These are phyloP conservation scores for Taphrina betulina DNA, from an alignment of 1,139 yeast genomes.

Conservation along the genomic window DNA sequence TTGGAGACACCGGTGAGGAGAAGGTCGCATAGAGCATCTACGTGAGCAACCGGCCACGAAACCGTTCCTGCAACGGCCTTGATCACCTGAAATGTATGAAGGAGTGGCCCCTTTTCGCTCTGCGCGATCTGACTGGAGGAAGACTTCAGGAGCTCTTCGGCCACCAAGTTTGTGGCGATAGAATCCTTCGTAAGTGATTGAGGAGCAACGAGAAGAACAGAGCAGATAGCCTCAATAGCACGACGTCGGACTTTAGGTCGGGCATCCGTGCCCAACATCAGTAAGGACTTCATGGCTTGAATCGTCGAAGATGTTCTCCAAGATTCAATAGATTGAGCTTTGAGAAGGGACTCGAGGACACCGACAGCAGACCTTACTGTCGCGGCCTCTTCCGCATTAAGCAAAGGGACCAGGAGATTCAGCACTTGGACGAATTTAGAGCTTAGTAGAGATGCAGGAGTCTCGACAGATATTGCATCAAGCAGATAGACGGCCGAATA, in stretches of 20 bases:
- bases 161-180: conserved; percentile 14
- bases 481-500: conserved; percentile 76
- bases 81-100: conserved; percentile 75
- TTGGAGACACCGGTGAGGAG: conserved; percentile 69
- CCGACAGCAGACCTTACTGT: conserved; percentile 81
- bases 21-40: conserved; percentile 72
- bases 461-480: conserved; percentile 73
- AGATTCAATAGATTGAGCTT: conserved; percentile 75
- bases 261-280: conserved; percentile 78
- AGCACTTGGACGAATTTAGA: conserved; percentile 75
- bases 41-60: conserved; percentile 73
- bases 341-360: conserved; percentile 70
- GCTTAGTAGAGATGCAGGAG: conserved; percentile 66
- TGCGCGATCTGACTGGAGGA: conserved; percentile 19
- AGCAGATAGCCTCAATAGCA: conserved; percentile 79
- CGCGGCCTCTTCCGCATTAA: conserved; percentile 79
- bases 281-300: conserved; percentile 75
- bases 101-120: conserved; percentile 60
- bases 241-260: conserved; percentile 96
- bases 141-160: conserved; percentile 25
- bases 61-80: conserved; percentile 62
- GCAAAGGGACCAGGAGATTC: conserved; percentile 74
- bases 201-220: conserved; percentile 51
- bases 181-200: conserved; percentile 22
- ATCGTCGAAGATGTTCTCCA: conserved; percentile 59